phyloP scores from a whole-genome alignment of 1,284 basidiomycete species.

The Ustilago esculenta region DNA sequence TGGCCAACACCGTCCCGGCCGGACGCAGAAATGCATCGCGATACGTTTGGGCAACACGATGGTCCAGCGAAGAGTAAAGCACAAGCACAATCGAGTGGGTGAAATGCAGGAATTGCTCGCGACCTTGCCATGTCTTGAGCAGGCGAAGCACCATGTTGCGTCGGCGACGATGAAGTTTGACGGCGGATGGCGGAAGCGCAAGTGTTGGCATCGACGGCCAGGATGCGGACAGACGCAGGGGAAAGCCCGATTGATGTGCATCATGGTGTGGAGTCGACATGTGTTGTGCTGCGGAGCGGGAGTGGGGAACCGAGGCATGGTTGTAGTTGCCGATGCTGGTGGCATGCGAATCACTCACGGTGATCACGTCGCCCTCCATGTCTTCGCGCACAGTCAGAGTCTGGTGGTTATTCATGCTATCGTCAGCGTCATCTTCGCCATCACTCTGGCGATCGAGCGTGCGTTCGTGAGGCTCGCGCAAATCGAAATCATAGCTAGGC shows the following conservation, averaged over 20 bases:
- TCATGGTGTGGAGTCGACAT: conserved; percentile 1
- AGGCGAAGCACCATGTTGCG: conserved; percentile 27
- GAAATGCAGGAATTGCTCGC: conserved; percentile 37
- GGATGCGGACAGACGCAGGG: conserved; percentile 15
- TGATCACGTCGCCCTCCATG: conserved; percentile 30
- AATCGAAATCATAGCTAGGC: conserved; percentile 27
- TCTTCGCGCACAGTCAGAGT: conserved; percentile 13
- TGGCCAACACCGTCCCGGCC: conserved; percentile 19
- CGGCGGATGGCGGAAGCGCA: conserved; percentile 22
- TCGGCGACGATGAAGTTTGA: conserved; percentile 24
- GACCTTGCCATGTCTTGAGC: conserved; percentile 43
- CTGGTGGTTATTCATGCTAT: conserved; percentile 5
- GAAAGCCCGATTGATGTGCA: conserved; percentile 3
- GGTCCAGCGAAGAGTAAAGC: conserved; percentile 33
- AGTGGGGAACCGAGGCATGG: conserved; percentile 12
- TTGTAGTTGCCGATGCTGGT: conserved; percentile 21
- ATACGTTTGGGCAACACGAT: conserved; percentile 23
- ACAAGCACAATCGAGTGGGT: conserved; percentile 40
- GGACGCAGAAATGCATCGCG: conserved; percentile 20
- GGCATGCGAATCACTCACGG: conserved; percentile 29
- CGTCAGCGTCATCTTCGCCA: not conserved
- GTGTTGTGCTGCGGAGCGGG: conserved; percentile 13
- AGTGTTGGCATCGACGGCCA: conserved; percentile 28
- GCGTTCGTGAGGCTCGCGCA: conserved; percentile 27
- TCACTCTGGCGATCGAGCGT: conserved; percentile 1